phyloP scores from a whole-genome alignment of 1,139 yeast genomes.

The Saccharomyces hybrid region DNA sequence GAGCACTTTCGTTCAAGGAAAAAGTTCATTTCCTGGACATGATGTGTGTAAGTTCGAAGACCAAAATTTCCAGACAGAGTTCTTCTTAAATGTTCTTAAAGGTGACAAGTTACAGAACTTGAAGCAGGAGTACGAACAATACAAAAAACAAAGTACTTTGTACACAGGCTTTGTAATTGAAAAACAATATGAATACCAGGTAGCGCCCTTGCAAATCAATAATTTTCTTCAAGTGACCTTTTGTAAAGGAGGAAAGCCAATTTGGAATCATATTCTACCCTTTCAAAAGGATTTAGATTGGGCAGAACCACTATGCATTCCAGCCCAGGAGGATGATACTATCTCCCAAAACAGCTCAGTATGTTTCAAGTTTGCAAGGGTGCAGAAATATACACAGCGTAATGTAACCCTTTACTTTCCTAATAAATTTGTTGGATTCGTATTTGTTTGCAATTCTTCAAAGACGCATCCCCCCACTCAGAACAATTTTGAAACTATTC shows the following conservation, averaged over 20 bases:
- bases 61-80: background rate
- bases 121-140: background rate
- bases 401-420: constrained; percentile 49
- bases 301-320: constrained; percentile 46
- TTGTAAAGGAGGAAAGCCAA: constrained; percentile 49
- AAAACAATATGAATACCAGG: constrained; percentile 42
- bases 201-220: constrained; percentile 37
- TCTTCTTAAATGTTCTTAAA: background rate
- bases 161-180: constrained; percentile 57
- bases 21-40: background rate
- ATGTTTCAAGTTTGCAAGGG: constrained; percentile 58
- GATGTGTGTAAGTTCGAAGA: background rate
- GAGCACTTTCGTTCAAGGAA: background rate
- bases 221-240: constrained; percentile 46
- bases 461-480: constrained; percentile 33
- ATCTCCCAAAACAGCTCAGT: constrained; percentile 11
- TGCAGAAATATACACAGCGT: constrained; percentile 50
- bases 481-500: constrained; percentile 32
- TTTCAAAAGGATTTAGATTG: constrained; percentile 43
- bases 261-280: constrained; percentile 39
- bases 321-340: constrained; percentile 4
- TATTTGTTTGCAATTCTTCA: constrained; percentile 47
- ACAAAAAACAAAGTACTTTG: constrained; percentile 5
- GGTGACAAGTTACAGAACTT: background rate
- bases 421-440: constrained; percentile 56